Evolutionary conservation across 352 stramenopile species (phyloP).

Genomic region (Globisporangium barbulae): DNA sequence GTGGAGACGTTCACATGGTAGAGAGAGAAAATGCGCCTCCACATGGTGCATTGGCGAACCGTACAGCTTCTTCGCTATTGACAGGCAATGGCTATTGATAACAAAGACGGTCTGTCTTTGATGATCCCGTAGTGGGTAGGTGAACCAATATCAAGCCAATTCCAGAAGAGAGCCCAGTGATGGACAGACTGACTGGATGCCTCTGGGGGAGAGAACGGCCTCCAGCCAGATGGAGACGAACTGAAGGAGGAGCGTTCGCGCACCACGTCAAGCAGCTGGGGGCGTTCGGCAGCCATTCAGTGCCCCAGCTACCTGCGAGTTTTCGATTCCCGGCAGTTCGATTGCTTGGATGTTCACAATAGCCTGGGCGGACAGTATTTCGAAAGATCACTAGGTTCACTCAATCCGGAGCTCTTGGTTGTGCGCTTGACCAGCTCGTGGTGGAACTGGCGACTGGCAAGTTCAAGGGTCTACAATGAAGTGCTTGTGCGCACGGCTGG

Average conservation of each 20-base stretch:
- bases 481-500: too few species aligned
- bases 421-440: too few species aligned
- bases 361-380: not conserved
- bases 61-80: not conserved
- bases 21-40: not conserved
- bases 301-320: not conserved
- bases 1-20: not conserved
- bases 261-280: not conserved
- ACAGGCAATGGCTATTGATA: not conserved
- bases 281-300: not conserved
- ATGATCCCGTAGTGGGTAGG: too few species aligned
- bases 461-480: too few species aligned
- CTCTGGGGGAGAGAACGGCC: not conserved
- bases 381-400: too few species aligned
- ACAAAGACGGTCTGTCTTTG: not conserved
- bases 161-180: too few species aligned
- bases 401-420: too few species aligned
- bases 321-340: not conserved
- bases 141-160: too few species aligned
- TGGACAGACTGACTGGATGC: not conserved
- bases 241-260: not conserved
- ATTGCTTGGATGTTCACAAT: not conserved
- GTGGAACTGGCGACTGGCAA: too few species aligned
- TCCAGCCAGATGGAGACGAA: not conserved
- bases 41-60: not conserved